Conservation (phyloP, 2,329 filamentous ascomycete genomes). For the Pyricularia grisea region DNA sequence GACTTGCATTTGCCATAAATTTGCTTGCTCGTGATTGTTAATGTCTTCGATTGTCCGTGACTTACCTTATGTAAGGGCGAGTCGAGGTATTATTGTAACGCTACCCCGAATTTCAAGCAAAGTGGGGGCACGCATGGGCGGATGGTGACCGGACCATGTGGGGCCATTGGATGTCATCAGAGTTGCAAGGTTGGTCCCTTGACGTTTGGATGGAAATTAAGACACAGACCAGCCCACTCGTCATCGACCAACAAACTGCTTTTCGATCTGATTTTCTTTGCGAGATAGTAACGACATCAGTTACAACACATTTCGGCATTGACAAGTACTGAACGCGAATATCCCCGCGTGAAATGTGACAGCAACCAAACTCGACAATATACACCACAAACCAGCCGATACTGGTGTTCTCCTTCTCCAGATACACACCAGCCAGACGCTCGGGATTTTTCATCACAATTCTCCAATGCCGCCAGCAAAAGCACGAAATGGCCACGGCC, state of each 20-base stretch:
- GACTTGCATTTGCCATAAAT: neutral
- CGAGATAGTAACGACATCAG: neutral
- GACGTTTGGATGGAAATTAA: neutral
- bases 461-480: slow-evolving; percentile 25
- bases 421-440: neutral
- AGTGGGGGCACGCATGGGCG: neutral
- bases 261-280: neutral
- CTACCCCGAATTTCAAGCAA: neutral
- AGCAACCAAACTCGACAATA: neutral
- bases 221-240: neutral
- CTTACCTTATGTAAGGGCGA: too few species aligned
- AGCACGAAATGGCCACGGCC: slow-evolving; percentile 22
- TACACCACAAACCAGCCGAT: neutral
- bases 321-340: neutral
- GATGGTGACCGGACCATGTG: neutral
- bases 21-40: neutral
- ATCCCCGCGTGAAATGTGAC: neutral
- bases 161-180: neutral
- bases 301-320: neutral
- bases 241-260: neutral
- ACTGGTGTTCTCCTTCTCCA: neutral
- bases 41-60: neutral
- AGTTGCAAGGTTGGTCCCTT: neutral
- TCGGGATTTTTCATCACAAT: neutral
- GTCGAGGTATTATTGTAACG: too few species aligned